A percentile compares a stretch with the other conserved stretches of the same genome.
Conservation (phyloP, 2,329 filamentous ascomycete genomes). For the Zymoseptoria pseudotritici region DNA sequence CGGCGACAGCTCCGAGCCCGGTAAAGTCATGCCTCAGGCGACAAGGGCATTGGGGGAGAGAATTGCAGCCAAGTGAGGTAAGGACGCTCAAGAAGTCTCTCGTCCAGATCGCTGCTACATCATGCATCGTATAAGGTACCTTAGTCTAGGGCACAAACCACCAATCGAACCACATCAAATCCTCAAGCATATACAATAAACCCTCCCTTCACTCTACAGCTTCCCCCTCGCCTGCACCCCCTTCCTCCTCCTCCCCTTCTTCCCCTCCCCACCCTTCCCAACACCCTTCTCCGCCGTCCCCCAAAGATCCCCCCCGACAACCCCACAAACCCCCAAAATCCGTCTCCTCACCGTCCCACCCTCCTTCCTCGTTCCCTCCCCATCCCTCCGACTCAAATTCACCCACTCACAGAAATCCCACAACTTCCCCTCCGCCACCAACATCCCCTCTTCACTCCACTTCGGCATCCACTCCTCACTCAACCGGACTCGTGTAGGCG, state of each 20-base stretch:
- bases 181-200: no score
- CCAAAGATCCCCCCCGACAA: slow-evolving; percentile 64
- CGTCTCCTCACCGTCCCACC: slow-evolving; percentile 79
- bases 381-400: slow-evolving; percentile 55
- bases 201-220: slow-evolving; percentile 17
- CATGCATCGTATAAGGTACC: no score
- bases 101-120: no score
- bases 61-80: no score
- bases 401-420: slow-evolving; percentile 93
- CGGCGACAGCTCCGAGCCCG: background rate
- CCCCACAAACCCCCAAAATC: slow-evolving; percentile 69
- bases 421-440: slow-evolving; percentile 65
- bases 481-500: slow-evolving; percentile 56
- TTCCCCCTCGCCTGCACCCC: slow-evolving; percentile 27
- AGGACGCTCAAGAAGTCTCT: no score
- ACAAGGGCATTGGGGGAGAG: no score
- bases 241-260: slow-evolving; percentile 27
- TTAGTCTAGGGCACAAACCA: no score
- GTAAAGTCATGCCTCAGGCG: background rate
- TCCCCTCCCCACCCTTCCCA: slow-evolving; percentile 32
- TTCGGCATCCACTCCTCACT: slow-evolving; percentile 49
- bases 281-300: slow-evolving; percentile 34
- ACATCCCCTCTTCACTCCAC: slow-evolving; percentile 55
- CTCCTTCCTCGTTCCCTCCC: slow-evolving; percentile 75
- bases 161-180: no score